Evolutionary conservation across 495 filamentous ascomycete species (phyloP).

Genomic region (Lasiosphaeria miniovina): DNA sequence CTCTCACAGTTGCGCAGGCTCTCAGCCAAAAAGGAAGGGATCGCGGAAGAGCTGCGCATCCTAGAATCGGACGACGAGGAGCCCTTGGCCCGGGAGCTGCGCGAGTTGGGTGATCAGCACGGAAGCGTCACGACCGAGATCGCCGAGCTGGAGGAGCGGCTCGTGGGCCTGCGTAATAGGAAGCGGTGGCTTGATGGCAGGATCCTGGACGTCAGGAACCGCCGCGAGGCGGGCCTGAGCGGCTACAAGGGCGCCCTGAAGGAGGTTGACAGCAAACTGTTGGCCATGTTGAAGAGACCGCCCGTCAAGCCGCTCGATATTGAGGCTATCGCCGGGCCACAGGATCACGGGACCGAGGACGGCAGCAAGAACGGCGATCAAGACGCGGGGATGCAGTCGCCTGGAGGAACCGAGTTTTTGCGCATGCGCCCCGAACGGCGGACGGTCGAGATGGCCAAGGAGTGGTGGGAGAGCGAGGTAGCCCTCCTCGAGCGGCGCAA

Average conservation of each 20-base stretch:
- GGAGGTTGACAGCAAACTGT: slow-evolving; percentile 77
- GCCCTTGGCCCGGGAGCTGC: slow-evolving; percentile 56
- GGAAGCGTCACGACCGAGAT: slow-evolving; percentile 58
- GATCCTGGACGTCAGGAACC: slow-evolving; percentile 62
- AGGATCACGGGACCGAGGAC: neutral
- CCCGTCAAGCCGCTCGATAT: slow-evolving; percentile 44
- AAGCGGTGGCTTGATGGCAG: slow-evolving; percentile 59
- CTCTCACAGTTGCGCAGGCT: slow-evolving; percentile 61
- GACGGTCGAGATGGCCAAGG: slow-evolving; percentile 72
- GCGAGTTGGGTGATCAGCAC: slow-evolving; percentile 51
- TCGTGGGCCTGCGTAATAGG: slow-evolving; percentile 64
- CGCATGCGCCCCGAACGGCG: slow-evolving; percentile 64
- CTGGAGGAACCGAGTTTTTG: slow-evolving; percentile 44
- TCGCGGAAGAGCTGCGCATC: slow-evolving; percentile 38
- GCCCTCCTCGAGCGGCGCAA: slow-evolving; percentile 55
- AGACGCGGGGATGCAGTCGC: slow-evolving; percentile 10
- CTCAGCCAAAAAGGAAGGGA: slow-evolving; percentile 48
- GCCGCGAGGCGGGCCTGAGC: slow-evolving; percentile 49
- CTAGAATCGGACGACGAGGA: slow-evolving; percentile 41
- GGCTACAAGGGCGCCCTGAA: slow-evolving; percentile 47
- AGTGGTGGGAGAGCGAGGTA: slow-evolving; percentile 71
- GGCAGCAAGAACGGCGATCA: slow-evolving; percentile 23
- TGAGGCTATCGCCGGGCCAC: slow-evolving; percentile 29
- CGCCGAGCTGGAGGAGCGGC: slow-evolving; percentile 52
- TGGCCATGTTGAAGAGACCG: slow-evolving; percentile 68